phyloP scores from a whole-genome alignment of 495 filamentous ascomycete species.

The Alectoria sarmentosa region DNA sequence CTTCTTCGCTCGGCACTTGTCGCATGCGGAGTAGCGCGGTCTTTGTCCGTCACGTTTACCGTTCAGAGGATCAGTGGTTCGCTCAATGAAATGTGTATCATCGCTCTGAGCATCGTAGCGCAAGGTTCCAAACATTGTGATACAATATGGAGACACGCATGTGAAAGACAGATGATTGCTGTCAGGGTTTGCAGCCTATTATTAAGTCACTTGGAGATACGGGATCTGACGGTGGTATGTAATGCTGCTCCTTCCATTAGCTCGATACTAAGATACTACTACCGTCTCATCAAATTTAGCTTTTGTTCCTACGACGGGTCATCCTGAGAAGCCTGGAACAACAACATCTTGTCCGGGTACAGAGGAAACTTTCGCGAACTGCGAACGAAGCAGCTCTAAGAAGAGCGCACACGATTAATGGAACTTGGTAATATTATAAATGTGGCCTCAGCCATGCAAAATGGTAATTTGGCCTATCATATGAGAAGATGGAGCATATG shows the following conservation, averaged over 20 bases:
- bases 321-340: not conserved
- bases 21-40: constrained; percentile 4
- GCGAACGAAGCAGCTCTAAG: not conserved
- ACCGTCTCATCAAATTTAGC: not conserved
- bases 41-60: constrained; percentile 1
- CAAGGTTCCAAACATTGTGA: not conserved
- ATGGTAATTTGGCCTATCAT: not conserved
- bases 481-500: too few species aligned
- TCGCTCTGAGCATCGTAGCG: constrained; percentile 1
- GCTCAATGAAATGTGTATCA: not conserved
- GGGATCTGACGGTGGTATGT: not conserved
- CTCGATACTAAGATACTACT: not conserved
- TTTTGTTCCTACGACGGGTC: not conserved
- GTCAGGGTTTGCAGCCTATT: not conserved
- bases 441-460: not conserved
- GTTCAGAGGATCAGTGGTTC: not conserved
- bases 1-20: constrained; percentile 6
- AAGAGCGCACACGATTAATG: not conserved
- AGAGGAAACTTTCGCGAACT: too few species aligned
- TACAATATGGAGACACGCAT: not conserved
- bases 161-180: not conserved
- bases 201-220: not conserved
- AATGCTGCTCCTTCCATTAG: not conserved
- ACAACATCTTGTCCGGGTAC: not conserved
- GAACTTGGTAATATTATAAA: not conserved